Percentiles rank a stretch among this genome's conserved stretches.
These are phyloP conservation scores for Mycena pura DNA, from an alignment of 768 basidiomycete genomes.

Conservation along the genomic window DNA sequence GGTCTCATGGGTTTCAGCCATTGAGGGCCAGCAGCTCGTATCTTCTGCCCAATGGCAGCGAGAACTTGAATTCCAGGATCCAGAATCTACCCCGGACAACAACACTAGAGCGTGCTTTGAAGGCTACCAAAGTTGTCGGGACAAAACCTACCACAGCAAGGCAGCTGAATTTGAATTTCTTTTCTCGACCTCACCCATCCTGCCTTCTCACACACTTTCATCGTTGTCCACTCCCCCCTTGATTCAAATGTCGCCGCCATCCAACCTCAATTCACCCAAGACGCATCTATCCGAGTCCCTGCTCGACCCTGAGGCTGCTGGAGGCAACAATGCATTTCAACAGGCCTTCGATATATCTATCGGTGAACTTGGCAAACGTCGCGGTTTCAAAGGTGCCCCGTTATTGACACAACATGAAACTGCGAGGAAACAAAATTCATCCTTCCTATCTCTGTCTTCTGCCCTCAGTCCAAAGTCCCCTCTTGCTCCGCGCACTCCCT, in stretches of 20 bases:
- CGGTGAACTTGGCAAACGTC: conserved; percentile 36
- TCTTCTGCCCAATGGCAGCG: background rate
- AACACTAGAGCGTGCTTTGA: background rate
- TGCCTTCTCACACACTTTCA: background rate
- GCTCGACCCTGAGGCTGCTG: conserved; percentile 1
- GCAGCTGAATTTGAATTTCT: conserved; percentile 2
- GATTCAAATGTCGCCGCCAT: conserved; percentile 16
- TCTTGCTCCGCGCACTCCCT: conserved; percentile 28
- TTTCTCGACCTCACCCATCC: conserved; percentile 1
- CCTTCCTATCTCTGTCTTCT: conserved; percentile 30
- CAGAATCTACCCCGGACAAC: background rate
- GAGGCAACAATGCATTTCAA: background rate
- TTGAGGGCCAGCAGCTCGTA: conserved; percentile 11
- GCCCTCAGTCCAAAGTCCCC: conserved; percentile 28
- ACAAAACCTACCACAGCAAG: background rate
- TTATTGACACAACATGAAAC: conserved; percentile 26
- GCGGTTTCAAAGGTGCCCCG: conserved; percentile 41
- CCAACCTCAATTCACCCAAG: background rate
- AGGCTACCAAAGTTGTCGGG: background rate
- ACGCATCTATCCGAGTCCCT: conserved; percentile 4
- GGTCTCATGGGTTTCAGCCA: conserved; percentile 5
- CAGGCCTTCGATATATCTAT: conserved; percentile 22
- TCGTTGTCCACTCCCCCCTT: conserved; percentile 12
- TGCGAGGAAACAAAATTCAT: conserved; percentile 18
- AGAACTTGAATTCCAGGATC: background rate